Evolutionary conservation across 192 early-diverging fungal species (phyloP).

Genomic region (Spizellomyces sp.): DNA sequence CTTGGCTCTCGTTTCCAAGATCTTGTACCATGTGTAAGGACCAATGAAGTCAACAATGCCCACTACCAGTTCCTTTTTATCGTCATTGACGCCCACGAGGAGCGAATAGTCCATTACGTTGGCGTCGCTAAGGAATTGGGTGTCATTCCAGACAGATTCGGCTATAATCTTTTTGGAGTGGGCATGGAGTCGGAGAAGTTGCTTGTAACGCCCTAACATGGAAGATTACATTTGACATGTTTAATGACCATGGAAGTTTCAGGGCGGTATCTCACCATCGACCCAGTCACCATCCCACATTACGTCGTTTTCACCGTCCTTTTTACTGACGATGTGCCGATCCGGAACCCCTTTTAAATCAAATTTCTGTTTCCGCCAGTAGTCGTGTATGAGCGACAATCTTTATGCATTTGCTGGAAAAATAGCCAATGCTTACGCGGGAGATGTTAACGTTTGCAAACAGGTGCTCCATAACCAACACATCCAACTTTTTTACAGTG

Average conservation of each 20-base stretch:
- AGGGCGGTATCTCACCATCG: slow-evolving; percentile 40
- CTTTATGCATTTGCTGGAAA: too few relatives aligned
- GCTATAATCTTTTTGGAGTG: slow-evolving; percentile 42
- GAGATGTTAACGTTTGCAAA: slow-evolving; percentile 48
- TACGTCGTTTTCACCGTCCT: slow-evolving; percentile 44
- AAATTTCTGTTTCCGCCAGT: slow-evolving; percentile 53
- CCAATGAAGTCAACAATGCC: slow-evolving; percentile 56
- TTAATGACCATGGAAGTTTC: background rate
- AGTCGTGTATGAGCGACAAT: too few relatives aligned
- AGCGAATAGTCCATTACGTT: slow-evolving; percentile 59
- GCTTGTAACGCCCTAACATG: slow-evolving; percentile 41
- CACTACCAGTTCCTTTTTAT: slow-evolving; percentile 42
- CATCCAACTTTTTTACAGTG: slow-evolving; percentile 43
- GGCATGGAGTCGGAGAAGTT: slow-evolving; percentile 35
- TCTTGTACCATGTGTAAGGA: slow-evolving; percentile 51
- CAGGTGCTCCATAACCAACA: slow-evolving; percentile 58
- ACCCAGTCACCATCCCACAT: slow-evolving; percentile 77
- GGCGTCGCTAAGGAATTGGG: slow-evolving; percentile 32
- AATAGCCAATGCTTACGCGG: slow-evolving; percentile 42
- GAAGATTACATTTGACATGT: too few relatives aligned
- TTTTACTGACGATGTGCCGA: slow-evolving; percentile 48
- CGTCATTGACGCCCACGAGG: slow-evolving; percentile 47
- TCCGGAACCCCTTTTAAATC: slow-evolving; percentile 79
- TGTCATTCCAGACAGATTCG: slow-evolving; percentile 41
- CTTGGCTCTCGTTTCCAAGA: slow-evolving; percentile 62